phyloP scores from a whole-genome alignment of 768 basidiomycete genomes.

The Phylloporus sp. region DNA sequence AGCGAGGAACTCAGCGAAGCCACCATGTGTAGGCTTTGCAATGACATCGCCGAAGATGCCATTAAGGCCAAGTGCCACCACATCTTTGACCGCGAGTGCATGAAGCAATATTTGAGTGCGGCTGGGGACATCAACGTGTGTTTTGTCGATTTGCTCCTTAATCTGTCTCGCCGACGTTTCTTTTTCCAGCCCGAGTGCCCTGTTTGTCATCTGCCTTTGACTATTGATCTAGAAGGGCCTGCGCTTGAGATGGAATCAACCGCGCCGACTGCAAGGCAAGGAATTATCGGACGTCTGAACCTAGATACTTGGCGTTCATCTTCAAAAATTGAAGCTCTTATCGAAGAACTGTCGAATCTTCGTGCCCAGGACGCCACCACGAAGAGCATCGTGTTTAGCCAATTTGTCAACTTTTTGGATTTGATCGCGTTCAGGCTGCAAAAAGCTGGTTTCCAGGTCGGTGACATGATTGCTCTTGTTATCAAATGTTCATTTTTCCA shows the following conservation, averaged over 20 bases:
- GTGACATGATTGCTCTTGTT: constrained; percentile 19
- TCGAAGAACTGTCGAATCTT: constrained; percentile 89
- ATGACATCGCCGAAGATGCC: constrained; percentile 95
- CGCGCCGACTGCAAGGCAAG: constrained; percentile 56
- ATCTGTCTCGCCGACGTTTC: background rate
- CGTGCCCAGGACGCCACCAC: constrained; percentile 82
- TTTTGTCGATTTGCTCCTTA: constrained; percentile 7
- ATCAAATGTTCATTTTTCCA: constrained; percentile 3
- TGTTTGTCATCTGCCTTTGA: constrained; percentile 86
- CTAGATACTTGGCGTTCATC: constrained; percentile 89
- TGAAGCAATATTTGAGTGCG: constrained; percentile 84
- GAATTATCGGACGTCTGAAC: constrained; percentile 88
- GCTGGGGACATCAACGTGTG: constrained; percentile 60
- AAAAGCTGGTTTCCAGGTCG: constrained; percentile 82
- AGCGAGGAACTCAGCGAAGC: constrained; percentile 62
- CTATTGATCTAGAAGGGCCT: constrained; percentile 94
- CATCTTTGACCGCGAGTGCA: constrained; percentile 94
- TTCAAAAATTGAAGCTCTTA: constrained; percentile 94
- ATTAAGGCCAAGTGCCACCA: constrained; percentile 92
- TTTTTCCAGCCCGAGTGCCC: constrained; percentile 77
- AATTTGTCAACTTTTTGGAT: constrained; percentile 92
- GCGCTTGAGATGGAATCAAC: constrained; percentile 78
- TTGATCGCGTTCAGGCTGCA: constrained; percentile 90
- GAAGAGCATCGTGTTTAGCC: constrained; percentile 95
- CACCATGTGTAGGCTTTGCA: constrained; percentile 91